phyloP scores from a whole-genome alignment of 768 basidiomycete species.

The Kwoniella heveanensis region DNA sequence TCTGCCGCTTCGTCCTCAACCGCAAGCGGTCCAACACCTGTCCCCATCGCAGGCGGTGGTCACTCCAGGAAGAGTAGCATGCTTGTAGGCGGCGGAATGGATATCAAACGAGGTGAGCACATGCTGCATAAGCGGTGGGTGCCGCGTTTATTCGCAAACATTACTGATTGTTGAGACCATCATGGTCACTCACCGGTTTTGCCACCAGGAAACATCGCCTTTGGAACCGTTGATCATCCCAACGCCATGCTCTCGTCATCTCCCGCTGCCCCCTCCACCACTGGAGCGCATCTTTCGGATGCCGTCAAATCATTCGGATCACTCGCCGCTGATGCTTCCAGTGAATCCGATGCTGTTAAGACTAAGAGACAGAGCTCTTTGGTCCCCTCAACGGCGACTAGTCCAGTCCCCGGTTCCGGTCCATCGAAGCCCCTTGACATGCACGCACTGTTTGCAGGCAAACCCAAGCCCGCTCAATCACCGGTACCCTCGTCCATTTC shows the following conservation, averaged over 20 bases:
- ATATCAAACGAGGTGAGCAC: conserved; percentile 66
- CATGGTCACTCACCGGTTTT: background rate
- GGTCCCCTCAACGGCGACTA: conserved; percentile 26
- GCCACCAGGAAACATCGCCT: conserved; percentile 65
- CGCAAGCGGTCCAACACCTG: conserved; percentile 23
- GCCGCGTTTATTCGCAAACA: background rate
- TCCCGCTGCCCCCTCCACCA: conserved; percentile 67
- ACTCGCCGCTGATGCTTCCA: conserved; percentile 62
- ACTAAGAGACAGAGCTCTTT: conserved; percentile 21
- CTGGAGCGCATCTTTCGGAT: conserved; percentile 62
- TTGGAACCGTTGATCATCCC: conserved; percentile 86
- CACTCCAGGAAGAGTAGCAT: conserved; percentile 78
- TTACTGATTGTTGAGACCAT: too few species aligned
- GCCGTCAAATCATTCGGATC: conserved; percentile 81
- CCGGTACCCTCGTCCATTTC: conserved; percentile 22
- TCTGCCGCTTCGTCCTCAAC: conserved; percentile 1
- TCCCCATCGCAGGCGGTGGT: conserved; percentile 23
- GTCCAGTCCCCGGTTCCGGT: conserved; percentile 27
- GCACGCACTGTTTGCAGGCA: conserved; percentile 57
- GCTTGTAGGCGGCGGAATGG: conserved; percentile 71
- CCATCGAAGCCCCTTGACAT: conserved; percentile 58
- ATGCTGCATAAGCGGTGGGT: background rate
- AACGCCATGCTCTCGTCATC: conserved; percentile 77
- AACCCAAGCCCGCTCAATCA: conserved; percentile 19
- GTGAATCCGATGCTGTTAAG: conserved; percentile 59